Evolutionary conservation across 228 moss, liverwort and hornwort species (phyloP).

Genomic region (Sphagnum fallax): DNA sequence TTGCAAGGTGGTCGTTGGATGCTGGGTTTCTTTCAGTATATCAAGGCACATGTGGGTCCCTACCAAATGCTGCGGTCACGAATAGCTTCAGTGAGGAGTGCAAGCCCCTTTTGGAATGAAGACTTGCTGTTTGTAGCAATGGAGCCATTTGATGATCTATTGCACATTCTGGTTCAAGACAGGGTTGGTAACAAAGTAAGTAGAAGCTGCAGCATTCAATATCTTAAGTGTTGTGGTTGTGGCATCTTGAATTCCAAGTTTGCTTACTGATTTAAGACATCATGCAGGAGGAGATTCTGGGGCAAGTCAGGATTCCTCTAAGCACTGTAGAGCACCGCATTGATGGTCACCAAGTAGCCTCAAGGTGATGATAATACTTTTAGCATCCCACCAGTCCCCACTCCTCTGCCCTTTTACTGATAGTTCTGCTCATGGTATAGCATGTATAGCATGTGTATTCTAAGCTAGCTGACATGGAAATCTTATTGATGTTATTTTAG

Average conservation of each 20-base stretch:
- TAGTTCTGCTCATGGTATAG: too few relatives aligned
- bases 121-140: slow-evolving; percentile 42
- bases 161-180: slow-evolving; percentile 34
- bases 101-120: slow-evolving; percentile 36
- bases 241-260: neutral
- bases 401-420: too few relatives aligned
- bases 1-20: too few relatives aligned
- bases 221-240: neutral
- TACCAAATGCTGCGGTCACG: slow-evolving; percentile 23
- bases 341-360: slow-evolving; percentile 33
- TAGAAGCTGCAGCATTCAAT: neutral
- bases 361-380: slow-evolving; percentile 16
- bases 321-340: slow-evolving; percentile 20
- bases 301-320: slow-evolving; percentile 27
- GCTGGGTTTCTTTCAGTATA: slow-evolving; percentile 14
- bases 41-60: slow-evolving; percentile 30
- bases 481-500: too few relatives aligned
- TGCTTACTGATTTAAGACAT: neutral
- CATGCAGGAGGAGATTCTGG: slow-evolving; percentile 41
- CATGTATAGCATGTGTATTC: too few relatives aligned
- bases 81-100: slow-evolving; percentile 13
- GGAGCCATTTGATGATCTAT: slow-evolving; percentile 44
- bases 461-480: neutral
- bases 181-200: slow-evolving; percentile 6
- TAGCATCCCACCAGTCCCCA: neutral